Evolutionary conservation across 176 grass and related monocot genomes (phyloP).

Genomic region (Carex parvula): DNA sequence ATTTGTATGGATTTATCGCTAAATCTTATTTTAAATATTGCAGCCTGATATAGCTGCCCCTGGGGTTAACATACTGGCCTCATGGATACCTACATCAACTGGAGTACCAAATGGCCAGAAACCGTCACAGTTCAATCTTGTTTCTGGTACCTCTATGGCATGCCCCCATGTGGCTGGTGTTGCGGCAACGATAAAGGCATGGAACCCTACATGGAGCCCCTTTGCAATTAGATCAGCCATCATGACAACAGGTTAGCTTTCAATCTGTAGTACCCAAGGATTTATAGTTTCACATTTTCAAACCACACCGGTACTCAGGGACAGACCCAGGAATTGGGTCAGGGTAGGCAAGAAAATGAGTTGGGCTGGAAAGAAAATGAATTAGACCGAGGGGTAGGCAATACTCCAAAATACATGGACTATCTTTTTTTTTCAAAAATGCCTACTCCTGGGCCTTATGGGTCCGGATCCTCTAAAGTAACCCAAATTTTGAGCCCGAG

Average conservation of each 20-base stretch:
- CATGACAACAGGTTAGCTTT: slow-evolving; percentile 58
- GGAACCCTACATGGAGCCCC: slow-evolving; percentile 87
- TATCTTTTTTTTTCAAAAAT: too few species aligned
- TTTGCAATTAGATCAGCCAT: slow-evolving; percentile 75
- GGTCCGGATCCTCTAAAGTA: too few species aligned
- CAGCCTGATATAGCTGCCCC: slow-evolving; percentile 81
- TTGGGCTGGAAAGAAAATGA: too few species aligned
- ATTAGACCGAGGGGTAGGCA: too few species aligned
- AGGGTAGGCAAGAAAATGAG: too few species aligned
- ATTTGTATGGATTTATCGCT: background rate
- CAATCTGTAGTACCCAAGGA: background rate
- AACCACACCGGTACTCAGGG: background rate
- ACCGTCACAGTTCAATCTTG: slow-evolving; percentile 63
- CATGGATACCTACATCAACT: slow-evolving; percentile 58
- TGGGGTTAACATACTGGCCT: slow-evolving; percentile 82
- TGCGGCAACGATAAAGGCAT: slow-evolving; percentile 56
- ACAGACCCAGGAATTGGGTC: too few species aligned
- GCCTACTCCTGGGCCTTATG: too few species aligned
- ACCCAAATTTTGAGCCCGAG: too few species aligned
- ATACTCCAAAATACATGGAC: too few species aligned
- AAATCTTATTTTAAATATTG: background rate
- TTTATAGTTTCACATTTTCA: background rate
- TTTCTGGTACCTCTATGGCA: slow-evolving; percentile 89
- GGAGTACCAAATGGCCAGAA: slow-evolving; percentile 53
- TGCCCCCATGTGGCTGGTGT: slow-evolving; percentile 74